Conservation (phyloP, 2,329 filamentous ascomycete genomes). For the Sporothrix brunneoviolacea region DNA sequence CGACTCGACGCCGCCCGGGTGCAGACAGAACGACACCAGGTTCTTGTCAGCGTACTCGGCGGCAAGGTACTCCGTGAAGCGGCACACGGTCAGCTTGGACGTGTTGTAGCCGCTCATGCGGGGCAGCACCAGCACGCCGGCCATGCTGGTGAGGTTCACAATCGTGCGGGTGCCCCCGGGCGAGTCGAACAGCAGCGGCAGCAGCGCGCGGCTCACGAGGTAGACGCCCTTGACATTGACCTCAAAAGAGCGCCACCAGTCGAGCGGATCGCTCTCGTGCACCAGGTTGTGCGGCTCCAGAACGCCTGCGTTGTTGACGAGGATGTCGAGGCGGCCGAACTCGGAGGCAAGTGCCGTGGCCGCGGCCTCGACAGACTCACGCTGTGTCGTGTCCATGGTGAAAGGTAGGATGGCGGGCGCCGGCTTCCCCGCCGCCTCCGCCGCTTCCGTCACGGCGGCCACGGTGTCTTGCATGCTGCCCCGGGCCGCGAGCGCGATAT, state of each 20-base stretch:
- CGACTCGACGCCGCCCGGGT: conserved; percentile 35
- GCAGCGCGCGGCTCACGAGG: conserved; percentile 1
- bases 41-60: conserved; percentile 41
- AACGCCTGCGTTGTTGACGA: conserved; percentile 17
- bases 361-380: conserved; percentile 1
- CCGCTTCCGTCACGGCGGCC: background rate
- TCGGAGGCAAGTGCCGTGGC: background rate
- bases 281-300: conserved; percentile 1
- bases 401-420: background rate
- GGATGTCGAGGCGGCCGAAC: conserved; percentile 14
- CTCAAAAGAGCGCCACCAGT: conserved; percentile 11
- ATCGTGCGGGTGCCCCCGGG: conserved; percentile 26
- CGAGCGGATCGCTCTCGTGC: conserved; percentile 6
- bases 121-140: conserved; percentile 28
- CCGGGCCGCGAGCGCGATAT: conserved; percentile 9
- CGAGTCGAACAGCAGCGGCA: conserved; percentile 22
- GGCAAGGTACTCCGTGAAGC: conserved; percentile 36
- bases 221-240: conserved; percentile 12
- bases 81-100: conserved; percentile 42
- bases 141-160: conserved; percentile 41
- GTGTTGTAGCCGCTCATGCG: conserved; percentile 39
- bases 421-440: conserved; percentile 2
- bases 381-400: conserved; percentile 5
- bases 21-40: conserved; percentile 33
- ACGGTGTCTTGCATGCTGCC: background rate